phyloP scores from a whole-genome alignment of 192 early-diverging fungal genomes.

The Jimgerdemannia flammicorona region DNA sequence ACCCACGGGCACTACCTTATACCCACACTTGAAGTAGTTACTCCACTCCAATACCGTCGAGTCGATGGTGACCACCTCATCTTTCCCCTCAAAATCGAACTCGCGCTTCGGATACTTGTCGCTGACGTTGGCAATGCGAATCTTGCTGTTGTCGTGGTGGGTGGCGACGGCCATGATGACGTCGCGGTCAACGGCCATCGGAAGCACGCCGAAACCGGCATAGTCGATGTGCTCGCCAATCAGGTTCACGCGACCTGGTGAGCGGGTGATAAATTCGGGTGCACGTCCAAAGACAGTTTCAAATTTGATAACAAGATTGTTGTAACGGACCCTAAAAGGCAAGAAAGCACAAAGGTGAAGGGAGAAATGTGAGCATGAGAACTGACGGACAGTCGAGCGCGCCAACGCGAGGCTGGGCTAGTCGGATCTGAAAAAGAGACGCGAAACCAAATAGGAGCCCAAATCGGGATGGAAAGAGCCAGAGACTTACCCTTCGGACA shows the following conservation, averaged over 20 bases:
- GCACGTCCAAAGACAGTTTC: constrained; percentile 43
- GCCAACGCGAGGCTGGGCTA: neutral
- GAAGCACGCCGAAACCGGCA: constrained; percentile 89
- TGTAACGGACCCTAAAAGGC: constrained; percentile 44
- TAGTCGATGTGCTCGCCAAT: constrained; percentile 99
- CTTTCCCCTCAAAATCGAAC: constrained; percentile 50
- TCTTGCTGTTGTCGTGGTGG: constrained; percentile 28
- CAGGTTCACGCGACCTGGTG: constrained; percentile 93
- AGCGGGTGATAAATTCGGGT: constrained; percentile 82
- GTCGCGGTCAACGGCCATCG: constrained; percentile 91
- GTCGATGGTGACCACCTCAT: constrained; percentile 64
- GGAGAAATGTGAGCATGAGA: neutral
- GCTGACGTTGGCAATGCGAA: constrained; percentile 53
- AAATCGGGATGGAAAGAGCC: too few species aligned
- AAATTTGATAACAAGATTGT: constrained; percentile 44
- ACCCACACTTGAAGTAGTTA: constrained; percentile 93
- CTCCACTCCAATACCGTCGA: constrained; percentile 70
- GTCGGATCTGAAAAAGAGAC: neutral
- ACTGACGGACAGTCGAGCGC: too few species aligned
- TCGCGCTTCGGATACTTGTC: constrained; percentile 45
- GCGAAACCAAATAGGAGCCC: too few species aligned
- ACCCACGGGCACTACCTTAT: constrained; percentile 48
- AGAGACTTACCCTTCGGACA: constrained; percentile 11
- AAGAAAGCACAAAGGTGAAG: neutral
- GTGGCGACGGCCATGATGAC: constrained; percentile 54